Evolutionary conservation across 371 early-diverging fungal genomes (phyloP).

Genomic region (Rozella allomycis): DNA sequence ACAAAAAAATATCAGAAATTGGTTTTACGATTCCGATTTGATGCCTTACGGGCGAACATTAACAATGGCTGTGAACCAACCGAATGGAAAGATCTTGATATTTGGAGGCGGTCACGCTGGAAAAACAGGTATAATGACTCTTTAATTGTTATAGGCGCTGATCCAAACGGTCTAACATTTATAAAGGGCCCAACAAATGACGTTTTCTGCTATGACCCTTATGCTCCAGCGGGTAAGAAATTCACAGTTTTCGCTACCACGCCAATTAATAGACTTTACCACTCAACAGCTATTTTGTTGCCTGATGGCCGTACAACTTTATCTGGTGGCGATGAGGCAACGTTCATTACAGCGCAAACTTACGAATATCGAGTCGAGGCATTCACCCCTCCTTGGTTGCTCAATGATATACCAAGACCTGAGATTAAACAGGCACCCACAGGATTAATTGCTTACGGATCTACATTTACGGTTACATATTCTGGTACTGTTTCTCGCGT

Average conservation of each 20-base stretch:
- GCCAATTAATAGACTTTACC: conserved; percentile 41
- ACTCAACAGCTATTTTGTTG: conserved; percentile 34
- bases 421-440: conserved; percentile 9
- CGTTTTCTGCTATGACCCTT: conserved; percentile 31
- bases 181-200: conserved; percentile 27
- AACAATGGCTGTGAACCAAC: conserved; percentile 29
- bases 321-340: conserved; percentile 9
- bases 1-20: conserved; percentile 14
- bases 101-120: conserved; percentile 39
- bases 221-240: conserved; percentile 10
- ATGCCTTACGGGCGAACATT: conserved; percentile 28
- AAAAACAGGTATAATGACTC: conserved; percentile 24
- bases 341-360: conserved; percentile 28
- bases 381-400: conserved; percentile 36
- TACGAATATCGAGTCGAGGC: conserved; percentile 39
- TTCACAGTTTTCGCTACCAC: conserved; percentile 17
- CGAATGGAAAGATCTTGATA: conserved; percentile 33
- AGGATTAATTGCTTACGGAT: conserved; percentile 9
- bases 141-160: no score
- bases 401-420: conserved; percentile 21
- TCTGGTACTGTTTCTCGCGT: no score
- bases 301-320: conserved; percentile 31
- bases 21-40: conserved; percentile 33
- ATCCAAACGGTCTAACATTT: no score
- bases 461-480: no score